A percentile compares a stretch with the other conserved stretches of the same genome.
Evolutionary conservation across 2,329 filamentous ascomycete species (phyloP).

Genomic region (Botrytis deweyae): DNA sequence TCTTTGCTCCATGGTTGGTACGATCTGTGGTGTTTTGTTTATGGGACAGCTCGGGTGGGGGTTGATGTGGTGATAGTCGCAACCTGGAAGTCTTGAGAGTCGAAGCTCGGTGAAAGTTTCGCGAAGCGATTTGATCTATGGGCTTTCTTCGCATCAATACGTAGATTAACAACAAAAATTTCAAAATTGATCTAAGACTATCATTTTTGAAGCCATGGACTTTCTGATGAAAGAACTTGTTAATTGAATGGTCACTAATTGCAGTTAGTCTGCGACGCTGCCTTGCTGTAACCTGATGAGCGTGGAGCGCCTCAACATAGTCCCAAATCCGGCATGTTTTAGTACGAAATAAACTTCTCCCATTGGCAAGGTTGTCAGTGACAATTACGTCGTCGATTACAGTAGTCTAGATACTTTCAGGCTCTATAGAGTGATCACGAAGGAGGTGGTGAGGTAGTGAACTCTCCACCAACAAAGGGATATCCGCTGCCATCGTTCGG

Average conservation of each 20-base stretch:
- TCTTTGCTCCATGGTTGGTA: constrained; percentile 32
- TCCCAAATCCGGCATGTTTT: background rate
- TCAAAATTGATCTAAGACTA: background rate
- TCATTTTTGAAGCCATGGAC: background rate
- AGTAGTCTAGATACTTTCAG: background rate
- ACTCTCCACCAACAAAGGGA: background rate
- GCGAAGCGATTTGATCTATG: background rate
- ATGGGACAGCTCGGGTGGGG: constrained; percentile 7
- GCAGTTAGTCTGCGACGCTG: background rate
- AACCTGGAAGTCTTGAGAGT: background rate
- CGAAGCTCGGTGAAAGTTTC: constrained; percentile 1
- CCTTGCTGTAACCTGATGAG: background rate
- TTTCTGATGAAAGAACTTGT: background rate
- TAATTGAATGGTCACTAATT: background rate
- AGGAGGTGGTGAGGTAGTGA: background rate
- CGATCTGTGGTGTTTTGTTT: constrained; percentile 8
- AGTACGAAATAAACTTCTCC: background rate
- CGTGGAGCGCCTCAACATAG: background rate
- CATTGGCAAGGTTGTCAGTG: background rate
- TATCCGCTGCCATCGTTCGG: background rate
- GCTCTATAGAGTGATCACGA: background rate
- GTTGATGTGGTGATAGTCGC: constrained; percentile 19
- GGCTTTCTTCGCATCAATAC: background rate
- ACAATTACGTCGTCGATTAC: background rate
- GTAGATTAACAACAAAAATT: background rate